These are phyloP conservation scores for Phyllosticta citriasiana DNA, from an alignment of 2,329 filamentous ascomycete species.

Conservation along the genomic window DNA sequence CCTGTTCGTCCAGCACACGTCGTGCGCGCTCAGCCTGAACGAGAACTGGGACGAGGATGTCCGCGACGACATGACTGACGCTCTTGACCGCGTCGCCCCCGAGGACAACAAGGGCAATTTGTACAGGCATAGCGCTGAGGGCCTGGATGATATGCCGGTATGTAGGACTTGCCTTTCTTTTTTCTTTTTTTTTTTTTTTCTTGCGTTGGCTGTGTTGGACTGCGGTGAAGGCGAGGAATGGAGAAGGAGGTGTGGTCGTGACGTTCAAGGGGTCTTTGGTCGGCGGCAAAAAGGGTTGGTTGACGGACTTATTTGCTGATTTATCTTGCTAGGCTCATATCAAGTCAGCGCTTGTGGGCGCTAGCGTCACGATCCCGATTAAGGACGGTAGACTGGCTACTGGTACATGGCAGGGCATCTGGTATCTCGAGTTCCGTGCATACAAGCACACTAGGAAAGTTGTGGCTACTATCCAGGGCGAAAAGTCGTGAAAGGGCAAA, in stretches of 20 bases:
- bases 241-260: background rate
- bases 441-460: constrained; percentile 69
- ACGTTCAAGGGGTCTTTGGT: background rate
- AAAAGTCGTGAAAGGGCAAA: constrained; percentile 41
- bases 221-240: background rate
- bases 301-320: background rate
- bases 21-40: constrained; percentile 80
- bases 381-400: constrained; percentile 66
- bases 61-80: constrained; percentile 86
- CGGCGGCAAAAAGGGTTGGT: background rate
- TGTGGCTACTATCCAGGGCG: constrained; percentile 89
- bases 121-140: constrained; percentile 82
- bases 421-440: constrained; percentile 83
- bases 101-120: constrained; percentile 57
- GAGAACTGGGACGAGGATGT: constrained; percentile 87
- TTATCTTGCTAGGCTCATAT: constrained; percentile 60
- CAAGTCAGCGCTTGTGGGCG: constrained; percentile 81
- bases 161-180: constrained; percentile 17
- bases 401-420: constrained; percentile 80
- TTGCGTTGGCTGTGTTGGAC: background rate
- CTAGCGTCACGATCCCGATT: constrained; percentile 85
- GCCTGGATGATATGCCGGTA: constrained; percentile 86
- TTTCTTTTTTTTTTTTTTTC: background rate
- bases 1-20: constrained; percentile 92
- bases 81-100: constrained; percentile 80